Percentiles rank a stretch among this genome's conserved stretches.
Conservation (phyloP, 768 basidiomycete genomes). For the Boletus pseudo-olivaceus region DNA sequence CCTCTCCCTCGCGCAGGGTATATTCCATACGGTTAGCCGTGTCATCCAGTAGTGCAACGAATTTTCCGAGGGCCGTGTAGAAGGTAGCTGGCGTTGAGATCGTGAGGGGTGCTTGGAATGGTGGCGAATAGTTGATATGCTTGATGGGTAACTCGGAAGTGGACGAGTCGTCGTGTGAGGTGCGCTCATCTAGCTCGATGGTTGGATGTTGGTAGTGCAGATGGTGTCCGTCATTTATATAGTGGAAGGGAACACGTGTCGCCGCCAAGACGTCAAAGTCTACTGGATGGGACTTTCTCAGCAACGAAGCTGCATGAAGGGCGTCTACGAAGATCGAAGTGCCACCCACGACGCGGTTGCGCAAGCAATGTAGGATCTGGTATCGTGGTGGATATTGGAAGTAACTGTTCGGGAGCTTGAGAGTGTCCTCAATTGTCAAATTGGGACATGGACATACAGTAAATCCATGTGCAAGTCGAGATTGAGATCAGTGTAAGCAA, state of each 20-base stretch:
- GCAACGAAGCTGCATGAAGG: constrained; percentile 53
- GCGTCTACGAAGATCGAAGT: constrained; percentile 85
- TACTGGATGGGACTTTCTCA: constrained; percentile 45
- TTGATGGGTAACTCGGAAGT: constrained; percentile 36
- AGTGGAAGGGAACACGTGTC: constrained; percentile 81
- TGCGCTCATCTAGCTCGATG: constrained; percentile 52
- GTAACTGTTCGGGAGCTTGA: constrained; percentile 52
- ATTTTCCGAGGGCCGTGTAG: constrained; percentile 59
- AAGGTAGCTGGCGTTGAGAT: constrained; percentile 49
- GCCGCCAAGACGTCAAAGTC: constrained; percentile 57
- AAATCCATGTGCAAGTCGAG: constrained; percentile 92
- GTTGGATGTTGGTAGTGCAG: constrained; percentile 70
- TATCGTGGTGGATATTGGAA: constrained; percentile 89
- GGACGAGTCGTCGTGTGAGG: constrained; percentile 7
- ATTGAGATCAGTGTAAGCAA: constrained; percentile 91
- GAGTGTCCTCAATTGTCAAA: not conserved
- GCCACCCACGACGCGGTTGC: constrained; percentile 82
- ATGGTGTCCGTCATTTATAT: constrained; percentile 87
- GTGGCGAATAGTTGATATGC: constrained; percentile 89
- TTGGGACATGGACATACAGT: constrained; percentile 51
- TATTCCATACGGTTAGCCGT: constrained; percentile 53
- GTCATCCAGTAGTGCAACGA: constrained; percentile 55
- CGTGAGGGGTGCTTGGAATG: constrained; percentile 84
- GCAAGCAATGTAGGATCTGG: constrained; percentile 88
- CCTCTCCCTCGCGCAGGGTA: constrained; percentile 76